Percentiles rank a stretch among this genome's conserved stretches.
Conservation (phyloP, 2,329 filamentous ascomycete genomes). For the Fusarium nelsonii region DNA sequence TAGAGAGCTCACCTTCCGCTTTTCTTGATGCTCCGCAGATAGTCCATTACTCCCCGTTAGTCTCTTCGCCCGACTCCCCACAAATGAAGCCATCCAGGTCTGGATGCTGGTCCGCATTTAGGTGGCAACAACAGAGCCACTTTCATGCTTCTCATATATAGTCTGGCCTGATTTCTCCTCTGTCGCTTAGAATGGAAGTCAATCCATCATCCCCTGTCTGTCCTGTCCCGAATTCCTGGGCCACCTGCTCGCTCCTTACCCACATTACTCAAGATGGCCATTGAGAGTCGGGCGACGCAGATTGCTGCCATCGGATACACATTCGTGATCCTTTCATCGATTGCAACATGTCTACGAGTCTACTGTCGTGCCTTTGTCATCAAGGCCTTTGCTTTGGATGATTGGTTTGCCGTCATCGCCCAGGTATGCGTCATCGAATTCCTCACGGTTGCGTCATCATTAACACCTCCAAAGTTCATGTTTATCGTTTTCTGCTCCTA, state of each 20-base stretch:
- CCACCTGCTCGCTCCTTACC: background rate
- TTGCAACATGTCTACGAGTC: conserved; percentile 48
- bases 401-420: conserved; percentile 52
- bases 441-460: background rate
- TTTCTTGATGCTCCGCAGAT: background rate
- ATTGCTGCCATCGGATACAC: conserved; percentile 47
- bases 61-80: background rate
- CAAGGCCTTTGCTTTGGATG: conserved; percentile 51
- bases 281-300: conserved; percentile 29
- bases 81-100: conserved; percentile 10
- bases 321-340: conserved; percentile 53
- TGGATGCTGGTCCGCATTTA: conserved; percentile 4
- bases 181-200: background rate
- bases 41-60: background rate
- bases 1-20: background rate
- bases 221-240: background rate
- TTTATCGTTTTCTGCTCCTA: conserved; percentile 20
- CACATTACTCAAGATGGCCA: conserved; percentile 7
- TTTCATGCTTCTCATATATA: conserved; percentile 21
- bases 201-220: conserved; percentile 1
- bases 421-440: conserved; percentile 42
- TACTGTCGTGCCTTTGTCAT: conserved; percentile 52
- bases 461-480: conserved; percentile 6
- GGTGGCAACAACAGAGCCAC: background rate
- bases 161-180: background rate